phyloP scores from a whole-genome alignment of 139 green algal species.

The Desmodesmus armatus region DNA sequence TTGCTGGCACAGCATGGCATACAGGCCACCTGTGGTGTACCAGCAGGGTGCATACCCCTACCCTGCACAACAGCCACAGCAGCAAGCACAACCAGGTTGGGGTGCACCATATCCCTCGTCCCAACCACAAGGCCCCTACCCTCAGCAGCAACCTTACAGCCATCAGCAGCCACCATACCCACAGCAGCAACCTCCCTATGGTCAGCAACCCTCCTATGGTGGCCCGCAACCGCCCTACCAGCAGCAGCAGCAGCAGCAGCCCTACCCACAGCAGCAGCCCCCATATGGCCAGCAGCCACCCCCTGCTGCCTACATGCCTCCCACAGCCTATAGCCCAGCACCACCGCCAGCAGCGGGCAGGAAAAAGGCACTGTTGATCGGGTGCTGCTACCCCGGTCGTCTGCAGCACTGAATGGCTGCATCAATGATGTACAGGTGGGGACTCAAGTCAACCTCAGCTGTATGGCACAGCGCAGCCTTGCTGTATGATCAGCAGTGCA shows the following conservation, averaged over 20 bases:
- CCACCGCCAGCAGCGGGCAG: not conserved
- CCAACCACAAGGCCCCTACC: constrained; percentile 4
- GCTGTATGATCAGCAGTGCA: no score
- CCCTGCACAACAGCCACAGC: not conserved
- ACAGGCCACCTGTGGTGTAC: constrained; percentile 23
- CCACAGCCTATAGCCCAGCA: constrained; percentile 1
- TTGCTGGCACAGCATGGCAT: not conserved
- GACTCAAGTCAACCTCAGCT: no score
- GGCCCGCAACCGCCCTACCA: constrained; percentile 6
- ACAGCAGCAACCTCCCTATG: not conserved
- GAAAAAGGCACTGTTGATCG: constrained; percentile 39
- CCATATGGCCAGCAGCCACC: not conserved
- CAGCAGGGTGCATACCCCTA: constrained; percentile 23
- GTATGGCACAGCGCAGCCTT: no score
- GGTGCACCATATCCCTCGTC: no score
- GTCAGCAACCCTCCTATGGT: not conserved
- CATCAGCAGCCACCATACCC: constrained; percentile 21
- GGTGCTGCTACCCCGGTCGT: constrained; percentile 32
- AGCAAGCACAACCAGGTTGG: not conserved
- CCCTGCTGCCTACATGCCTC: constrained; percentile 10
- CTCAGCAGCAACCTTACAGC: not conserved
- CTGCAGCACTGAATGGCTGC: constrained; percentile 32
- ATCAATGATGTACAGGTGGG: constrained; percentile 47
- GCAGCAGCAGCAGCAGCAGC: constrained; percentile 25
- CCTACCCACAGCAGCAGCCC: constrained; percentile 18